Percentiles rank a stretch among this genome's conserved stretches.
Conservation (phyloP, 805 yeast genomes). For the Candida montana region DNA sequence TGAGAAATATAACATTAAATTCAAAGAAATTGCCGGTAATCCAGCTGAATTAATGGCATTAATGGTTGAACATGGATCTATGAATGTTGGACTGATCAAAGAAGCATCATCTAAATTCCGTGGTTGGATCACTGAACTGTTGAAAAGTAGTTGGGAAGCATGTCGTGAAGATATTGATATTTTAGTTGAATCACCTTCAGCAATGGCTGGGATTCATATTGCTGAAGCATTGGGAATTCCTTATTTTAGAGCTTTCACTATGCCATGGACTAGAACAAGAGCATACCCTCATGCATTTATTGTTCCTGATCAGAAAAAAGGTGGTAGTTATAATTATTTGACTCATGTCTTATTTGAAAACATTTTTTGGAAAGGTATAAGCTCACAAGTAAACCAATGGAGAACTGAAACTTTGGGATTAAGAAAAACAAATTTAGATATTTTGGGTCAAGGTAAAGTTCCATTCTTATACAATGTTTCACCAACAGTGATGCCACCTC, state of each 20-base stretch:
- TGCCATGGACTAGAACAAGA: constrained; percentile 97
- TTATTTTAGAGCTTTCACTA: constrained; percentile 90
- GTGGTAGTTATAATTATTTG: constrained; percentile 88
- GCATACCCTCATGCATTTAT: constrained; percentile 96
- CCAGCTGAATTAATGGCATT: constrained; percentile 88
- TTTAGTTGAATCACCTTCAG: constrained; percentile 90
- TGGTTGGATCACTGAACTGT: constrained; percentile 75
- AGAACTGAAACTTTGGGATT: constrained; percentile 61
- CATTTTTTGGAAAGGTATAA: constrained; percentile 88
- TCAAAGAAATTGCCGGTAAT: constrained; percentile 80
- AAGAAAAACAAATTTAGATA: constrained; percentile 62
- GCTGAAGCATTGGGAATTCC: constrained; percentile 91
- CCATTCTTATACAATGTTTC: constrained; percentile 90
- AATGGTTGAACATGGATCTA: constrained; percentile 87
- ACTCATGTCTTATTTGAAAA: constrained; percentile 92
- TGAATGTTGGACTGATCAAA: constrained; percentile 74
- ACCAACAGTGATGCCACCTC: constrained; percentile 84
- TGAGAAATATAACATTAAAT: constrained; percentile 56
- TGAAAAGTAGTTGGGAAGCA: constrained; percentile 77
- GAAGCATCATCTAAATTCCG: constrained; percentile 80
- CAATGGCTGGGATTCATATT: constrained; percentile 92
- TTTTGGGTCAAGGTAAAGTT: constrained; percentile 68
- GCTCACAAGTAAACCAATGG: constrained; percentile 86
- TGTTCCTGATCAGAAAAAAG: constrained; percentile 88
- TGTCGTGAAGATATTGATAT: constrained; percentile 70